phyloP scores from a whole-genome alignment of 257 asterid genomes.

The Solanum etuberosum region DNA sequence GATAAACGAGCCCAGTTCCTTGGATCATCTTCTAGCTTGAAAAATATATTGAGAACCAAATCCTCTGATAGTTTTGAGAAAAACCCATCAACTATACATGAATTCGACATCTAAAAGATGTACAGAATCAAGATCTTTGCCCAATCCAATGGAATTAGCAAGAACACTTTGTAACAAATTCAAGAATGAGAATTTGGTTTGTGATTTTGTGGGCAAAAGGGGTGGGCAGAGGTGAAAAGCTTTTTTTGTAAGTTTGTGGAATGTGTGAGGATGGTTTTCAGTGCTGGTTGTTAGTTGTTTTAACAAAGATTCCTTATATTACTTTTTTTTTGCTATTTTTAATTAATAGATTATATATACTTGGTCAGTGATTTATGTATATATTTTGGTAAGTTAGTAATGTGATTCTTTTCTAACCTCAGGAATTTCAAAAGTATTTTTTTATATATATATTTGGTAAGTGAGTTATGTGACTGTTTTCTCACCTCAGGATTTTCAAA shows the following conservation, averaged over 20 bases:
- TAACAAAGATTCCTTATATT: background rate
- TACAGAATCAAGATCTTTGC: background rate
- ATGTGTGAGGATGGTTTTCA: background rate
- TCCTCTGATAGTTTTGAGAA: slow-evolving; percentile 80
- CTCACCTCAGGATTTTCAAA: too few relatives aligned
- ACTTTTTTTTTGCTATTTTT: background rate
- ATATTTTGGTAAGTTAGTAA: background rate
- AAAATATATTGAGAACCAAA: slow-evolving; percentile 58
- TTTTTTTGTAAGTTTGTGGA: background rate
- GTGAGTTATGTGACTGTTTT: background rate
- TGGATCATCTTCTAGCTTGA: slow-evolving; percentile 79
- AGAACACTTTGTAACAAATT: background rate
- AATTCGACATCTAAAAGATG: slow-evolving; percentile 19
- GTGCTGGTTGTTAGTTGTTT: background rate
- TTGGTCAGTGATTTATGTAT: background rate
- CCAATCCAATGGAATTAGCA: background rate
- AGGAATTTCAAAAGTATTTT: background rate
- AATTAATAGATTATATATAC: background rate
- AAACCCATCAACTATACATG: background rate
- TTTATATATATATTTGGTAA: background rate
- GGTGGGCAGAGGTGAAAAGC: background rate
- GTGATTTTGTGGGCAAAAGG: background rate
- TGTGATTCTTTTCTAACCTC: background rate
- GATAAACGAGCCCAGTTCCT: slow-evolving; percentile 81
- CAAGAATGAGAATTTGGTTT: background rate